A percentile compares a stretch with the other conserved stretches of the same genome.
phyloP scores from a whole-genome alignment of 116 monocot genomes.

The Papilionanthe hybrid region DNA sequence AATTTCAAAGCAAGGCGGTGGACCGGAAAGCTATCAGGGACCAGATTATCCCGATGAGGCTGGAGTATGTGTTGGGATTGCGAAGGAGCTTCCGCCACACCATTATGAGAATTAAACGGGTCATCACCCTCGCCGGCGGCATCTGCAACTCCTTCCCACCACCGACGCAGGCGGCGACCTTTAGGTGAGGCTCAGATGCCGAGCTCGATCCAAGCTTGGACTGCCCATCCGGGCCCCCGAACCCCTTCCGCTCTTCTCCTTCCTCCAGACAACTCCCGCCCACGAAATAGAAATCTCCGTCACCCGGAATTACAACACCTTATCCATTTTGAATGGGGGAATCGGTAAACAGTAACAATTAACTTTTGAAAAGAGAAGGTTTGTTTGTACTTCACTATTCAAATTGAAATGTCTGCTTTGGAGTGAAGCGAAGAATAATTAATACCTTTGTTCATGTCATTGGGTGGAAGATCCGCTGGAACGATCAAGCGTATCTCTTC shows the following conservation, averaged over 20 bases:
- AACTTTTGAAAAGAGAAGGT: no score
- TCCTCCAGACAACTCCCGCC: constrained; percentile 25
- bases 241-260: constrained; percentile 11
- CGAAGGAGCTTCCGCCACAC: constrained; percentile 83
- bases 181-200: constrained; percentile 34
- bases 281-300: constrained; percentile 30
- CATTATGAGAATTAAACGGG: no score
- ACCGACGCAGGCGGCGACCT: not conserved
- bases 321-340: constrained; percentile 10
- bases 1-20: not conserved
- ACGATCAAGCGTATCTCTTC: constrained; percentile 83
- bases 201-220: constrained; percentile 55
- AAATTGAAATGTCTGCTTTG: not conserved
- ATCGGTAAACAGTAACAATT: no score
- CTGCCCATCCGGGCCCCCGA: constrained; percentile 22
- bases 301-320: constrained; percentile 10
- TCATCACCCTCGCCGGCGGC: no score
- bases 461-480: constrained; percentile 42
- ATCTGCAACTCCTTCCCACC: constrained; percentile 10
- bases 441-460: constrained; percentile 31
- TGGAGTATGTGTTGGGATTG: constrained; percentile 89
- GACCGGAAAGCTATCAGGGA: constrained; percentile 80
- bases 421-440: not conserved
- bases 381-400: not conserved
- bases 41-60: constrained; percentile 76